Evolutionary conservation across 2,329 filamentous ascomycete genomes (phyloP), one percentile per base, ranked within the genome.

Genomic region (Fusarium sp.): DNA sequence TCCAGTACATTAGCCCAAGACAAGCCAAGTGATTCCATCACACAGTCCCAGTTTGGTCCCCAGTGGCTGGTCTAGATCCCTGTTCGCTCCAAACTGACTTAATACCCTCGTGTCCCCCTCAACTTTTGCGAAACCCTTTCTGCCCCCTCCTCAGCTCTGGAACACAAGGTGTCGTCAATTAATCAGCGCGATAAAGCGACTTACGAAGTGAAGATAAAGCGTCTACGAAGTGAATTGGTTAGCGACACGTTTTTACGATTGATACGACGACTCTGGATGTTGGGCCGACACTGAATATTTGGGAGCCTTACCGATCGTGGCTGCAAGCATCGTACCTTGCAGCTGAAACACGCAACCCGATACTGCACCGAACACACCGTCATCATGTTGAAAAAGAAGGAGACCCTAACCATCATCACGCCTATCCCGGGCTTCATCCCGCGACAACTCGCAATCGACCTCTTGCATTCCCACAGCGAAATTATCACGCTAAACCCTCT

Each of bases 401-500:
- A 89, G 68, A 83, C 85, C 27, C 90, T 91, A 78, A 92, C 89
- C 27, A 87, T 91, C 71, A 87, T 92, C 77, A 92, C 90, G 61
- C 89, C 90, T 47, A 91, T 92, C 53, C 90, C 90, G 32, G 83
- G 85, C 76, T 90, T 89, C 79, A 91, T 92, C 70, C 90, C 90
- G 20, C 89, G 90, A 66, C 89, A 92, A 78, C 85, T 92, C 58
- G 90, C 90, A 71, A 86, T 92, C 80, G 90, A 92, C 77, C 91
- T 92, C 77, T 87, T 92, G 61, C 90, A 92, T 78, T 88, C 87
- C 69, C 90, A 92, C 79, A 86, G 87, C 77, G 90, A 92, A 76
- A 88, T 92, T 78, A 92, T 92, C 81, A 89, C 88, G 34, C 81
- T 92, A 66, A 92, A 92, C 74, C 90, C 90, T 6, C 87, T 92